phyloP scores from a whole-genome alignment of 805 yeast species.

The Monosporozyma yasuniensis region DNA sequence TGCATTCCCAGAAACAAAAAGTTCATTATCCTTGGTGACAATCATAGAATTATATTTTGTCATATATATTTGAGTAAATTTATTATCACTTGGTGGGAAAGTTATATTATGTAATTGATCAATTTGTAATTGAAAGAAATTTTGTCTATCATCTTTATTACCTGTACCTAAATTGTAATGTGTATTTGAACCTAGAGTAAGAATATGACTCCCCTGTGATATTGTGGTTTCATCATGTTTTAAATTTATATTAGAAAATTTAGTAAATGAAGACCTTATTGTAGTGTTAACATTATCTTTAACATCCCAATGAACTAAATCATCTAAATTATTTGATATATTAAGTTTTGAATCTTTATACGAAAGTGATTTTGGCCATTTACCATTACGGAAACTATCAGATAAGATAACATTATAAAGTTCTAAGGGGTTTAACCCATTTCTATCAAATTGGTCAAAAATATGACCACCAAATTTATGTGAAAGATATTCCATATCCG shows the following conservation, averaged over 20 bases:
- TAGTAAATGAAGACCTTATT: not conserved
- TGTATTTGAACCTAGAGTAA: slow-evolving; percentile 53
- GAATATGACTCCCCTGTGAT: slow-evolving; percentile 41
- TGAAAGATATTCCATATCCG: slow-evolving; percentile 15
- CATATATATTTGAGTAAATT: slow-evolving; percentile 41
- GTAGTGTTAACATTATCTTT: not conserved
- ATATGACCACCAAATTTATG: slow-evolving; percentile 19
- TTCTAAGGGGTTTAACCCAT: slow-evolving; percentile 66
- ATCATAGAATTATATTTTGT: slow-evolving; percentile 61
- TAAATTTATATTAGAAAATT: slow-evolving; percentile 6
- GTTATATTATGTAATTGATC: slow-evolving; percentile 17
- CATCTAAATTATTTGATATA: not conserved
- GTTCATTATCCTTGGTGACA: slow-evolving; percentile 43
- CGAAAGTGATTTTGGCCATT: not conserved
- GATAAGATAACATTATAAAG: slow-evolving; percentile 29
- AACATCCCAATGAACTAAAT: not conserved
- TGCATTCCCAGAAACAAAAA: slow-evolving; percentile 59
- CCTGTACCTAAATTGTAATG: slow-evolving; percentile 61
- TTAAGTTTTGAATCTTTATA: not conserved
- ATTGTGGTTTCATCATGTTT: not conserved
- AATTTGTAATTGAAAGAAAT: slow-evolving; percentile 35
- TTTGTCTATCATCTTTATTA: slow-evolving; percentile 44
- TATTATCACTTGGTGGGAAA: slow-evolving; percentile 6
- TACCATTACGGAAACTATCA: not conserved
- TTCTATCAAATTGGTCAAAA: slow-evolving; percentile 53